Conservation (phyloP, 1,139 yeast species). For the Sugiyamaella sp. region DNA sequence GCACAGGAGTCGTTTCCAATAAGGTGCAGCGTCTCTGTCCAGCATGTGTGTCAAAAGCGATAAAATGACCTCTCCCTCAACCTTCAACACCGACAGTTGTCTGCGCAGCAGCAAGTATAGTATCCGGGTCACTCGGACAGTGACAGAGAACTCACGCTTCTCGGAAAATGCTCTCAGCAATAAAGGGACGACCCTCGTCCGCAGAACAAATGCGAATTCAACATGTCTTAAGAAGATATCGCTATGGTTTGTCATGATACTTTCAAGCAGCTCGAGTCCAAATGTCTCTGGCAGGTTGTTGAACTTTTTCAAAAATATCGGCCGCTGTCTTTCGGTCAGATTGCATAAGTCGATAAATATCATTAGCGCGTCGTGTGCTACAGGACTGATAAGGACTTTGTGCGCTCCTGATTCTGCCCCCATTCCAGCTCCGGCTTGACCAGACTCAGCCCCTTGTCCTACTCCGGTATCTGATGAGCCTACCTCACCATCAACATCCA, state of each 20-base stretch:
- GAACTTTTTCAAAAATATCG: slow-evolving; percentile 55
- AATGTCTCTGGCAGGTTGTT: slow-evolving; percentile 64
- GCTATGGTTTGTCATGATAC: slow-evolving; percentile 61
- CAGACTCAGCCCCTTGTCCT: slow-evolving; percentile 39
- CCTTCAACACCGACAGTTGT: slow-evolving; percentile 62
- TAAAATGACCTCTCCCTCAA: slow-evolving; percentile 80
- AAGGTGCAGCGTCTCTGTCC: slow-evolving; percentile 52
- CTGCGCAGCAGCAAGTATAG: slow-evolving; percentile 61
- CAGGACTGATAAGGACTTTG: slow-evolving; percentile 50
- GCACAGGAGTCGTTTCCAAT: slow-evolving; percentile 74
- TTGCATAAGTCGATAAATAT: slow-evolving; percentile 73
- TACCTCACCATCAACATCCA: slow-evolving; percentile 48
- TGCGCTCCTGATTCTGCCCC: slow-evolving; percentile 44
- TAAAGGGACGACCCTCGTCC: slow-evolving; percentile 73
- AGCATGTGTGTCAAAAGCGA: slow-evolving; percentile 72
- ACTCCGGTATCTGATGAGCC: slow-evolving; percentile 24
- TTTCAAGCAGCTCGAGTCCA: slow-evolving; percentile 80
- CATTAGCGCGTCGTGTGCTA: slow-evolving; percentile 68
- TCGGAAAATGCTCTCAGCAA: slow-evolving; percentile 68
- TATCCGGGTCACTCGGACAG: slow-evolving; percentile 74
- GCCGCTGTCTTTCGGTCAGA: slow-evolving; percentile 61
- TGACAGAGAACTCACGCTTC: slow-evolving; percentile 62
- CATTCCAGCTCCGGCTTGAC: background rate
- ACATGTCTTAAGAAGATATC: slow-evolving; percentile 57
- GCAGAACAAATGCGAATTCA: slow-evolving; percentile 66